Base-by-base conservation (phyloP, 1,284 basidiomycete genomes). In the Irpex lacteus region DNA sequence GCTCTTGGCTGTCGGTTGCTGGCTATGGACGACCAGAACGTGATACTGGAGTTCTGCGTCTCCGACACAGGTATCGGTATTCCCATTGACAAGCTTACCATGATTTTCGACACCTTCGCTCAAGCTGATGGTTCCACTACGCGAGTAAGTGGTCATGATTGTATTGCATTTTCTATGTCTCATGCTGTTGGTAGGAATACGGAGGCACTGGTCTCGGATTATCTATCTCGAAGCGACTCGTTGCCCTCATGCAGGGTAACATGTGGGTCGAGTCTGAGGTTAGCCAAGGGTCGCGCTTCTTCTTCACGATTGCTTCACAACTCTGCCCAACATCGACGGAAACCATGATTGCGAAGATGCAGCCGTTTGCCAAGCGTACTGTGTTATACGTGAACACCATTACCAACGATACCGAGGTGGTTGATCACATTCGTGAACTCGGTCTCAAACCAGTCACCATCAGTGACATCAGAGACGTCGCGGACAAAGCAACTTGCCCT, bases 51-150 rank as follows among this genome's bases (percentile, higher is more conserved):
- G 78, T 98, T 99, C 82, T 98, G 96, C 74, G 97, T 99, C 11
- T 91, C 91, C 60, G 98, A 99, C 76, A 98, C 96, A 1, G 98
- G 98, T 68, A 99, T 99, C 72, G 98, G 98, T 66, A 99, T 99
- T 77, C 96, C 98, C 70, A 96, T 96, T 77, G 98, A 99, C 78
- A 99, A 99, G 82, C 80, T 99, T 66, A 97, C 97, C 73, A 83
- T 99, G 75, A 99, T 99, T 75, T 99, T 99, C 78, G 97, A 99
- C 76, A 99, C 98, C 4, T 99, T 99, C 81, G 96, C 95, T 71
- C 98, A 99, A 75, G 98, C 98, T 0, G 98, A 99, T 80, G 98
- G 94, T 60, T 95, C 92, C 2, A 96, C 94, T 5, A 96, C 94
- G 7, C 81, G 94, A 74, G 90, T 91, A 70, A 64, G 87, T 81